Evolutionary conservation across 2,329 filamentous ascomycete genomes (phyloP), one percentile per base, ranked within the genome.

Genomic region (Chrysoporthe austroafricana): DNA sequence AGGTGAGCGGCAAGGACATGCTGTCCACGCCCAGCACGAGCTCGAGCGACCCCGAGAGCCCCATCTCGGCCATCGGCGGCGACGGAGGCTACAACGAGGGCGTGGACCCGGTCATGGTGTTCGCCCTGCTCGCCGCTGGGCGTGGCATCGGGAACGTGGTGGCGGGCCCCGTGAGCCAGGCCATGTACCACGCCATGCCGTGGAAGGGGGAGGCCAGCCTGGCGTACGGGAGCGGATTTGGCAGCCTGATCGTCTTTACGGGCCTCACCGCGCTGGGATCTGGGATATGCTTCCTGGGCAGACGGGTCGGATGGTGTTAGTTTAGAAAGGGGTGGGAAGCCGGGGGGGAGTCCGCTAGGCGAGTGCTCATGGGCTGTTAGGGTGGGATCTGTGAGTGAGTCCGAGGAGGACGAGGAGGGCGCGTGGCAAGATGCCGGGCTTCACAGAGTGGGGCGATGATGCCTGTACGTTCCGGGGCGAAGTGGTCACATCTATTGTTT

Each of bases 81-180:
- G 14, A 26, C 26, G 64, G 61, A 43, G 46, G 64, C n/a, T 64
- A 69, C 65, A 18, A 42, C 7, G 68, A 64, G 42, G 69, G 69
- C 43, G 75, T 78, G 36, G 84, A 86, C 60, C 81, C 83, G 2
- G 80, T 79, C 63, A 86, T 90, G 81, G 80, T 90, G 0, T 85
- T 88, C 71, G 86, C 85, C 0, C 78, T 88, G 67, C 75, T 90
- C 58, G 84, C 85, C 26, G 83, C 85, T 6, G 88, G 86, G 0
- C 80, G 89, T 56, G 89, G 88, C 0, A 78, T 91, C 1, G 88
- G 88, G 0, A 90, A 89, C 70, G 81, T 90, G 56, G 79, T 79
- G 2, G 85, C 80, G 6, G 87, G 87, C 0, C 86, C 87, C 5
- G 62, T 89, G 68, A 88, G 86, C 72, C 84, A 86, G 65, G 80